phyloP scores from a whole-genome alignment of 2,329 filamentous ascomycete species.

The Aspergillus sp. region DNA sequence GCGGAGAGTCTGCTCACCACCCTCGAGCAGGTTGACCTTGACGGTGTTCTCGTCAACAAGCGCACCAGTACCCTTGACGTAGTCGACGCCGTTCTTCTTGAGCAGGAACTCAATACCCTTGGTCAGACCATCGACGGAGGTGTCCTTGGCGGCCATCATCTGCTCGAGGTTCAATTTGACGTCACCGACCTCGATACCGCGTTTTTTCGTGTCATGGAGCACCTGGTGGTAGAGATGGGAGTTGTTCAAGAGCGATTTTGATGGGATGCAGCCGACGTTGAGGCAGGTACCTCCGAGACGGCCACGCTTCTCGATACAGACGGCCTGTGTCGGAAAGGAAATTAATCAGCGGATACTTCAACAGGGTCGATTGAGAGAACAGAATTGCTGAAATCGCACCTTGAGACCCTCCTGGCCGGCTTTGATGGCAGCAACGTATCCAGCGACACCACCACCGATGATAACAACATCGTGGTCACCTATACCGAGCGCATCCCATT shows the following conservation, averaged over 20 bases:
- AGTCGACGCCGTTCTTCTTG: slow-evolving; percentile 99
- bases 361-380: not conserved
- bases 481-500: slow-evolving; percentile 36
- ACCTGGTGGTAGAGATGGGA: slow-evolving; percentile 97
- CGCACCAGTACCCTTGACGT: slow-evolving; percentile 87
- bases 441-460: slow-evolving; percentile 96
- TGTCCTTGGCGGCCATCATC: slow-evolving; percentile 99
- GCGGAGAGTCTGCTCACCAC: slow-evolving; percentile 80
- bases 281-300: slow-evolving; percentile 93
- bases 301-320: slow-evolving; percentile 98
- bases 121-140: slow-evolving; percentile 81
- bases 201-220: slow-evolving; percentile 93
- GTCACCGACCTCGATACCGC: slow-evolving; percentile 95
- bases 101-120: slow-evolving; percentile 98
- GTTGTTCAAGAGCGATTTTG: slow-evolving; percentile 99
- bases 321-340: slow-evolving; percentile 60
- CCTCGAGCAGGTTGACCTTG: slow-evolving; percentile 85
- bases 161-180: slow-evolving; percentile 92
- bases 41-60: slow-evolving; percentile 89
- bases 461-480: slow-evolving; percentile 97
- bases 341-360: slow-evolving; percentile 15
- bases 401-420: slow-evolving; percentile 96
- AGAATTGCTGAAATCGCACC: slow-evolving; percentile 51
- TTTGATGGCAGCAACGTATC: slow-evolving; percentile 99
- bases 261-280: slow-evolving; percentile 98